Conservation (phyloP, 2,329 filamentous ascomycete species). For the Cladosporium sphaerospermum region DNA sequence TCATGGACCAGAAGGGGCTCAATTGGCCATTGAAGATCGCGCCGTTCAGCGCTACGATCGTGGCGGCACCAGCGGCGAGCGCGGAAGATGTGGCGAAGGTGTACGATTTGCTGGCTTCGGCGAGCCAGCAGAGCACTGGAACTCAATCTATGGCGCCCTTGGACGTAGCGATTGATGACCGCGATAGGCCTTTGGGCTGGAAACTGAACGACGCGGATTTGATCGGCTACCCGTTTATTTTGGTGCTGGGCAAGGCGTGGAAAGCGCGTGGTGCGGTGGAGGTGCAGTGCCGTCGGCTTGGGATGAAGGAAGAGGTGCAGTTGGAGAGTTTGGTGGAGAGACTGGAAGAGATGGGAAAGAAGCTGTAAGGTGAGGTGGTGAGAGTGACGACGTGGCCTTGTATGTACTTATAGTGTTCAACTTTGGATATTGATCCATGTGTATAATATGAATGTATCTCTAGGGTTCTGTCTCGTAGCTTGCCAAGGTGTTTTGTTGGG, state of each 20-base stretch:
- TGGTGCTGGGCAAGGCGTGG: constrained; percentile 73
- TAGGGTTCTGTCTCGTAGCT: too few relatives aligned
- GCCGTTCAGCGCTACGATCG: constrained; percentile 69
- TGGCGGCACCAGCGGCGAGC: constrained; percentile 37
- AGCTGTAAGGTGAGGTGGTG: neutral
- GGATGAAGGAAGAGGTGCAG: constrained; percentile 49
- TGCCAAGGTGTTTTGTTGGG: too few relatives aligned
- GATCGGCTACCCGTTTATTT: constrained; percentile 76
- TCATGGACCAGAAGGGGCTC: constrained; percentile 65
- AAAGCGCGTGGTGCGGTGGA: constrained; percentile 53
- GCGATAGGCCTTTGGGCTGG: constrained; percentile 62
- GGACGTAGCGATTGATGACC: constrained; percentile 70
- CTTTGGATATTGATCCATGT: too few relatives aligned
- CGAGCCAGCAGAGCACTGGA: neutral
- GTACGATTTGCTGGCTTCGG: constrained; percentile 53
- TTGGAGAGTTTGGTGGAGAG: constrained; percentile 8
- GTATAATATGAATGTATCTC: too few relatives aligned
- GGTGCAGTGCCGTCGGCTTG: constrained; percentile 69
- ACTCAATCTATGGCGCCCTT: constrained; percentile 11
- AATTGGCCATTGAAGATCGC: constrained; percentile 86
- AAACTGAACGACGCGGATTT: constrained; percentile 87
- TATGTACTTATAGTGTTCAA: too few relatives aligned
- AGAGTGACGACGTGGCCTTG: too few relatives aligned
- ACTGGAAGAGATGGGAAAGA: neutral
- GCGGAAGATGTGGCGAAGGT: constrained; percentile 34